Base-by-base conservation (phyloP, 805 yeast species). In the Starmerella sp. region DNA sequence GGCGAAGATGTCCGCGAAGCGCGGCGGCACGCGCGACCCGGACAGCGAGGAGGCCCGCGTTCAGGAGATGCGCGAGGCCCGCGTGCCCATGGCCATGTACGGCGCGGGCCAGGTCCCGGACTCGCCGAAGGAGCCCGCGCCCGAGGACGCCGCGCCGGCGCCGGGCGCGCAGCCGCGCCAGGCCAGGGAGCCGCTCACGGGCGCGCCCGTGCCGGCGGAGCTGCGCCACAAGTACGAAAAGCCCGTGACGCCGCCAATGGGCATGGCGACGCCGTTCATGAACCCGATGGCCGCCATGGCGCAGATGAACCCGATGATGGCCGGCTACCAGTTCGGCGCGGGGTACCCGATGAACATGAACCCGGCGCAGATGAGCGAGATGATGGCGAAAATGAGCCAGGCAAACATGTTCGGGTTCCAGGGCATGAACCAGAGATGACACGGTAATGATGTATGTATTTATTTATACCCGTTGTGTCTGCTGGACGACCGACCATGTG, bases 1-100 rank as follows among this genome's bases (percentile, higher is more conserved):
- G 14, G 58, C 60, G 11, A 55, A 59, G 17, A 66, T 66, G 60
- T 53, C 66, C 8, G 53, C 57, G n/a, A 54, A 60, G 30, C 64
- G 68, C 4, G 70, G 68, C n/a, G 73, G 73, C 6, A 15, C 35
- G 6, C 51, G 48, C 42, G 54, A 47, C 14, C 63, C 69, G 8
- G 60, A 57, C 15, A 61, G 67, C 38, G 58, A 57, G 14, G 72
- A 68, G 52, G 63, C 59, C 10, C 54, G 28, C 17, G 53, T 48
- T 15, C 69, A 65, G 53, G 54, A 52, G 30, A 55, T 39, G 38
- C 62, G 70, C 14, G 69, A 66, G 48, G 38, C 54, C 2, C 43
- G 29, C 5, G 62, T 60, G n/a, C 62, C 60, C 7, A 61, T 61
- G 35, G 64, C 60, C 6, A 48, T 63, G 48, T 57, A 60, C 35